phyloP scores from a whole-genome alignment of 2,329 filamentous ascomycete genomes.

The Hirsutella minnesotensis region DNA sequence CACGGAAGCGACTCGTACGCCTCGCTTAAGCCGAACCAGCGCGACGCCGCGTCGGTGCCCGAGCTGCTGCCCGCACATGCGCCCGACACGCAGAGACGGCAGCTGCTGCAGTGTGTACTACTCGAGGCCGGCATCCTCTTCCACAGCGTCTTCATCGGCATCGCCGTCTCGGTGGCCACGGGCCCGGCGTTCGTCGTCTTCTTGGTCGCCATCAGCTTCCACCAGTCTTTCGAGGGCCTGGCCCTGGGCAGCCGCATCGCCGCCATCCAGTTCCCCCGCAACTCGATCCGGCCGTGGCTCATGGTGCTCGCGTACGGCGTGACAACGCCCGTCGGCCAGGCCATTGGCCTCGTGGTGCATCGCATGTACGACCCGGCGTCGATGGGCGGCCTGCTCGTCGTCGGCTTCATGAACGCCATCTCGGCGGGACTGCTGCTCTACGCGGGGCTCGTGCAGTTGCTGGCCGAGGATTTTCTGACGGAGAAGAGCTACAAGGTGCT shows the following conservation, averaged over 20 bases:
- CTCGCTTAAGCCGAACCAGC: conserved; percentile 15
- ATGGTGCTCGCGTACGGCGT: conserved; percentile 69
- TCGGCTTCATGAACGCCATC: conserved; percentile 80
- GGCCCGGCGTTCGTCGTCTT: conserved; percentile 72
- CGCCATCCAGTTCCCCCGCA: conserved; percentile 64
- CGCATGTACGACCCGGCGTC: conserved; percentile 68
- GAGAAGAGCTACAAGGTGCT: conserved; percentile 62
- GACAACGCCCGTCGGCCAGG: conserved; percentile 74
- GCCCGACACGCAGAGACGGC: conserved; percentile 49
- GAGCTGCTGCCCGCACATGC: conserved; percentile 16
- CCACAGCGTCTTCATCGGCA: conserved; percentile 77
- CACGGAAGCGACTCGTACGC: conserved; percentile 13
- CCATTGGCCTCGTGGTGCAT: conserved; percentile 67
- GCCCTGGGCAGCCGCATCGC: conserved; percentile 78
- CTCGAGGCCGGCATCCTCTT: conserved; percentile 77
- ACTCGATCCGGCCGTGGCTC: conserved; percentile 67
- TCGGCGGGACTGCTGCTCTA: conserved; percentile 71
- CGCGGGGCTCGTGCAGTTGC: conserved; percentile 70
- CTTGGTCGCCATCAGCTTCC: conserved; percentile 68
- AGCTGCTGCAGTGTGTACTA: conserved; percentile 65
- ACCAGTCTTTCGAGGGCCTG: conserved; percentile 82
- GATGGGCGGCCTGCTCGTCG: conserved; percentile 59
- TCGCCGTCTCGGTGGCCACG: conserved; percentile 73
- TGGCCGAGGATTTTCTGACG: conserved; percentile 73
- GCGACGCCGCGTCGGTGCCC: conserved; percentile 3